Evolutionary conservation across 202 grass and related monocot species (phyloP).

Genomic region (Brachypodium distachyon): DNA sequence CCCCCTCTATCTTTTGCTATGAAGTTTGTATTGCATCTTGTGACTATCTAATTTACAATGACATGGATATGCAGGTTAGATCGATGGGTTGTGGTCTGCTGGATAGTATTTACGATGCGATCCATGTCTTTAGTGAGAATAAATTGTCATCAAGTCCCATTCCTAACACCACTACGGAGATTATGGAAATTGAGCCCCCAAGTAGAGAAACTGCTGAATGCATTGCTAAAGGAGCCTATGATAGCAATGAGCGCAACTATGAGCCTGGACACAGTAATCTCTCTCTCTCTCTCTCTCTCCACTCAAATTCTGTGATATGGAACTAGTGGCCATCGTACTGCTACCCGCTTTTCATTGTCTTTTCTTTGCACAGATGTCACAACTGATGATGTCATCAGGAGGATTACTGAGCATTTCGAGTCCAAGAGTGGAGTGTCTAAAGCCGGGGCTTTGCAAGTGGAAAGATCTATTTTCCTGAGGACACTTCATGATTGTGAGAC

Average conservation of each 20-base stretch:
- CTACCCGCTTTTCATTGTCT: background rate
- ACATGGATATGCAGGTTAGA: slow-evolving; percentile 60
- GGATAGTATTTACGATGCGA: slow-evolving; percentile 79
- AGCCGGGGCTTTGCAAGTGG: slow-evolving; percentile 11
- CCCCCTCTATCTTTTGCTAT: background rate
- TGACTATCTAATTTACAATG: slow-evolving; percentile 2
- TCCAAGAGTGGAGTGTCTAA: slow-evolving; percentile 28
- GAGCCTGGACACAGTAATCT: slow-evolving; percentile 10
- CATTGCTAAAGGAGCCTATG: slow-evolving; percentile 9
- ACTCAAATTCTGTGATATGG: background rate
- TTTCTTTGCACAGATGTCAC: slow-evolving; percentile 39
- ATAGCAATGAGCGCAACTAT: background rate
- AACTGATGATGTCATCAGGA: slow-evolving; percentile 64
- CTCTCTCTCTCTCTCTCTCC: background rate
- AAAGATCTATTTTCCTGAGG: slow-evolving; percentile 31
- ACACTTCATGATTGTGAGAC: slow-evolving; percentile 62
- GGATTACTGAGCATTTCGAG: slow-evolving; percentile 58
- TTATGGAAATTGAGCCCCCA: slow-evolving; percentile 55
- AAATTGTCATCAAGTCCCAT: slow-evolving; percentile 29
- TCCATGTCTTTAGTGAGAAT: slow-evolving; percentile 59
- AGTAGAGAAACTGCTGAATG: slow-evolving; percentile 43
- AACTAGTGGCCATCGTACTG: too few species aligned
- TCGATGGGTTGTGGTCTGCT: slow-evolving; percentile 65
- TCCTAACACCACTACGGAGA: slow-evolving; percentile 44
- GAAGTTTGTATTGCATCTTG: background rate